These are phyloP conservation scores for Mortierella sp. DNA, from an alignment of 371 early-diverging fungal species.

Conservation along the genomic window DNA sequence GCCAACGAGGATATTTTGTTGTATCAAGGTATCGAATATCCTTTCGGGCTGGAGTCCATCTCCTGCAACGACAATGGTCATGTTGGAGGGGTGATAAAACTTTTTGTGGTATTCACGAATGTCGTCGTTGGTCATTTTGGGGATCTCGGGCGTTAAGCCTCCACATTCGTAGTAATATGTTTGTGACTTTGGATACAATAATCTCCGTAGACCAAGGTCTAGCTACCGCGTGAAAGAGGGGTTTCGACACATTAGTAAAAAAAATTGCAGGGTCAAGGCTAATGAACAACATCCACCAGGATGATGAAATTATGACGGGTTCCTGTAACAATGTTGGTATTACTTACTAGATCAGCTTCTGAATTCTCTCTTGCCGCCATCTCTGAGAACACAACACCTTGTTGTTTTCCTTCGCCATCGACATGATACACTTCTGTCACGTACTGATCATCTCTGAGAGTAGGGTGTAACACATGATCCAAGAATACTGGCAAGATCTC, in stretches of 20 bases:
- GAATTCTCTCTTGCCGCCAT: constrained; percentile 80
- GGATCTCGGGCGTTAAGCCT: constrained; percentile 79
- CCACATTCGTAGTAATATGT: constrained; percentile 81
- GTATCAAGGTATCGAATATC: constrained; percentile 58
- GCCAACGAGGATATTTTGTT: constrained; percentile 29
- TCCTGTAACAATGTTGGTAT: too few species aligned
- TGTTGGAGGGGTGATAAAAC: constrained; percentile 74
- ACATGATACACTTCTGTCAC: constrained; percentile 80
- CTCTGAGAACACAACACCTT: constrained; percentile 89
- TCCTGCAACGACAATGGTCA: constrained; percentile 73
- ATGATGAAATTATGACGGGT: not conserved
- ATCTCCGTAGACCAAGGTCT: constrained; percentile 58
- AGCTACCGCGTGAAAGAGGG: constrained; percentile 18
- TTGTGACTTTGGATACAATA: constrained; percentile 61
- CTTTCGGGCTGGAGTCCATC: constrained; percentile 59
- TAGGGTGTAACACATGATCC: constrained; percentile 82
- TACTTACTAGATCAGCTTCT: constrained; percentile 67
- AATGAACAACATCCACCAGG: not conserved
- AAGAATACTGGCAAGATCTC: constrained; percentile 75
- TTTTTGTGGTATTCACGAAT: constrained; percentile 77
- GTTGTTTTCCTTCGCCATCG: constrained; percentile 71
- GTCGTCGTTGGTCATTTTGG: constrained; percentile 72
- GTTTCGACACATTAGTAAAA: not conserved
- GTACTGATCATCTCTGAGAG: constrained; percentile 75
- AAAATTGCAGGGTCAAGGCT: not conserved